Base-by-base conservation (phyloP, 2,329 filamentous ascomycete species). In the Colletotrichum caudatum region DNA sequence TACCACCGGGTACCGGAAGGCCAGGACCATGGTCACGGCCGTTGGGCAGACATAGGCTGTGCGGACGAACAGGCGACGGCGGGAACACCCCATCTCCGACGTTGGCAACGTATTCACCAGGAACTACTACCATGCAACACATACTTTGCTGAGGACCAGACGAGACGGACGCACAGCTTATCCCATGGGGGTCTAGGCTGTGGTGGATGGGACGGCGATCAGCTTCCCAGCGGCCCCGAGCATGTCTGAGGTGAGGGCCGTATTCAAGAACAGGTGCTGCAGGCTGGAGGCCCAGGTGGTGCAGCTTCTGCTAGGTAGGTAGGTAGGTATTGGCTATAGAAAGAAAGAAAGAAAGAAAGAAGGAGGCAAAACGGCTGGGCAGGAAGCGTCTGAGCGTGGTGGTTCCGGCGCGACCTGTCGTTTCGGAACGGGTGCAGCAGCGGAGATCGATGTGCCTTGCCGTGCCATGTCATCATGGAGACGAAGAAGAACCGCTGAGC, bases 171-270 rank as follows among this genome's bases (percentile, higher is more conserved):
- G 37, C 8, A 41, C 16, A 20, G 68, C 26, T 35, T 57, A 46
- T 48, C 54, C 64, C 54, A 58, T 57, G 29, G 33, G 26, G 64
- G 68, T 66, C 57, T 26, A 39, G 54, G 68, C 64, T 62, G 50
- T 26, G 44, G 53, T 20, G 51, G 50, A 44, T 64, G 65, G 64
- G 44, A 60, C 41, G 59, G 59, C 29, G 69, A 71, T 63, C 58
- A 58, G 57, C 69, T 41, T 23, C 44, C 23, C 16, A 37, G 37
- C 53, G 53, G 51, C 65, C 50, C 39, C 46, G n/a, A 57, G 18
- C 50, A 48, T 37, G 65, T 71, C 69, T 63, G 69, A 57, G 68
- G 44, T 50, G 68, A 71, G 68, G 53, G 9, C 60, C 65, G 65
- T 64, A 39, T 41, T 29, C 37, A 59, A 58, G 46, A 71, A 69